A percentile compares a stretch with the other conserved stretches of the same genome.
These are phyloP conservation scores for Debaryomyces nepalensis DNA, from an alignment of 1,139 yeast genomes.

Conservation along the genomic window DNA sequence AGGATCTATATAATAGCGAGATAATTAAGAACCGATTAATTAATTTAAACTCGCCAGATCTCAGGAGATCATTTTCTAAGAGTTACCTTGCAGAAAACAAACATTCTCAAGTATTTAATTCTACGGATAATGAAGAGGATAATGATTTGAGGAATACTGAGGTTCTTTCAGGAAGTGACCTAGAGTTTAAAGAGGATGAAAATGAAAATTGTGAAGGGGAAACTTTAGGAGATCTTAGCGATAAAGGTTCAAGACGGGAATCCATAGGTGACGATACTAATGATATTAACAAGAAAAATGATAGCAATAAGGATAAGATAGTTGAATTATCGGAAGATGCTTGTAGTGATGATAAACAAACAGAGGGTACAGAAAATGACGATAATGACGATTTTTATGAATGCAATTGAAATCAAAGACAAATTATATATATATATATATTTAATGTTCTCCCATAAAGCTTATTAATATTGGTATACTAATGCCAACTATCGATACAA, in stretches of 20 bases:
- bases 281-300: background rate
- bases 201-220: background rate
- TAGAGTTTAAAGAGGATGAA: background rate
- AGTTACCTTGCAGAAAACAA: constrained; percentile 12
- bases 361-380: constrained; percentile 2
- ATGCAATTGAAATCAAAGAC: constrained; percentile 12
- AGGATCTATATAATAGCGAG: constrained; percentile 20
- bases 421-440: background rate
- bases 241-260: too few species aligned
- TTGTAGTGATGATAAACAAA: background rate
- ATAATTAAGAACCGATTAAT: constrained; percentile 14
- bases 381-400: constrained; percentile 16
- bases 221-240: background rate
- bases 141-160: constrained; percentile 1
- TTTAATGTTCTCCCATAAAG: constrained; percentile 18
- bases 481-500: constrained; percentile 22
- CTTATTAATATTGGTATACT: constrained; percentile 22
- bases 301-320: background rate
- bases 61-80: constrained; percentile 20
- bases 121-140: constrained; percentile 12
- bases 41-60: constrained; percentile 23
- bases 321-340: constrained; percentile 5
- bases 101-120: constrained; percentile 4
- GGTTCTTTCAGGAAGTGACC: background rate
- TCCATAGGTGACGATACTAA: constrained; percentile 8